Evolutionary conservation across 352 stramenopile genomes (phyloP), one percentile per base, ranked within the genome.

Genomic region (Phytophthora megakarya): DNA sequence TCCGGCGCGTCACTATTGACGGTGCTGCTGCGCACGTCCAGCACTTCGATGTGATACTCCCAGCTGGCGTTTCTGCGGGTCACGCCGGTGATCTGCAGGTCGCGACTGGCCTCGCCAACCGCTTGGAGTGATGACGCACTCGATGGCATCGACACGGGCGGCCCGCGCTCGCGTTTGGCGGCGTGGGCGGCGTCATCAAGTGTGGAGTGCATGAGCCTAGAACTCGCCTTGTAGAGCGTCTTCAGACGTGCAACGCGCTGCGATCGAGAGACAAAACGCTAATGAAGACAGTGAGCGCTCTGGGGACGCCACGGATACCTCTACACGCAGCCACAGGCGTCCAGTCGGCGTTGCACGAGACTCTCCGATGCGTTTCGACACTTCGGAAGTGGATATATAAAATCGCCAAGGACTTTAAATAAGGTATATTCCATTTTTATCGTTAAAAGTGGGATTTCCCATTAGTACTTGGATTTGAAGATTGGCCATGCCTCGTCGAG

Each of bases 31-130:
- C 84, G 81, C 22, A 86, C 76, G 65, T 92, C 81, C 40, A 92
- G 76, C 63, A 89, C 80, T 39, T 92, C 81, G 62, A 92, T 86
- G 71, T 92, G 84, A 67, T 92, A 92, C 54, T 88, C 76, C 84
- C 84, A 92, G 30, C 78, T 89, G 30, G 72, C 26, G 37, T 74
- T 80, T 49, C 79, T 80, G 28, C 87, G 87, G 28, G 79, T 87
- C 42, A 85, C 84, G 43, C 84, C 84, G 0, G 81, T 90, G 67
- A 92, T 89, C 57, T 84, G 76, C 62, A 92, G 35, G 49, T 92
- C 84, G 18, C 81, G 78, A 53, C 80, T 79, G 30, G 68, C 51
- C 40, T 75, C 57, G 13, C 65, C 50, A 44, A 47, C 58, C 22
- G 56, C 18, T 25, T 62, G 63, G 4, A 62, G 58, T 1, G 40